Conservation (phyloP, 2,329 filamentous ascomycete genomes). For the Albifimbria verrucaria region DNA sequence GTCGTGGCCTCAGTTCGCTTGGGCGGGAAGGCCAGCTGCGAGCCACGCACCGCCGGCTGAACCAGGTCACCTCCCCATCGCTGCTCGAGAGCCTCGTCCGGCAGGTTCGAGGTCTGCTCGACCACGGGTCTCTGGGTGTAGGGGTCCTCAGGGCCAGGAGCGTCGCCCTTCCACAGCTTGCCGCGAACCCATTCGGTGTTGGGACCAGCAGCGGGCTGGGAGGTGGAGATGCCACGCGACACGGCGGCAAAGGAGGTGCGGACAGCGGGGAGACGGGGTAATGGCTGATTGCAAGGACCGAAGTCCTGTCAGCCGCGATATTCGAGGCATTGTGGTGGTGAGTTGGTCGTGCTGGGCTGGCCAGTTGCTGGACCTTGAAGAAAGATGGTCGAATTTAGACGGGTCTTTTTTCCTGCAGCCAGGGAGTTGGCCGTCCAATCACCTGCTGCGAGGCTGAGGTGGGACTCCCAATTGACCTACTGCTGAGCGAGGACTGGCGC, state of each 20-base stretch:
- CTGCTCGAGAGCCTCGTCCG: conserved; percentile 24
- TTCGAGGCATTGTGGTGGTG: conserved; percentile 34
- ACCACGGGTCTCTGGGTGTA: conserved; percentile 30
- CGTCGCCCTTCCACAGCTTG: conserved; percentile 37
- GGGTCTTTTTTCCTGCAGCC: not conserved
- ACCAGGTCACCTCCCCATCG: conserved; percentile 15
- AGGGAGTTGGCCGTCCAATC: conserved; percentile 17
- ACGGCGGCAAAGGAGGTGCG: conserved; percentile 24
- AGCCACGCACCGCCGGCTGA: conserved; percentile 13
- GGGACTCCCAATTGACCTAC: conserved; percentile 7
- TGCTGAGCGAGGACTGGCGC: no score
- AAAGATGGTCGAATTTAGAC: not conserved
- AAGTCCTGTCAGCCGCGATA: conserved; percentile 34
- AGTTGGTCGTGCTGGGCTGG: conserved; percentile 4
- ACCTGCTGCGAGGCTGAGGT: conserved; percentile 16
- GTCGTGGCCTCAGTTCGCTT: conserved; percentile 27
- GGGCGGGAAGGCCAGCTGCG: conserved; percentile 26
- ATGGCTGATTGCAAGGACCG: conserved; percentile 24
- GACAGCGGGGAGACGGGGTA: conserved; percentile 16
- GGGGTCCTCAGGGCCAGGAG: conserved; percentile 34
- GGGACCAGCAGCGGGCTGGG: conserved; percentile 24
- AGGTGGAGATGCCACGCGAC: conserved; percentile 32
- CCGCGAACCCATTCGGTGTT: conserved; percentile 35
- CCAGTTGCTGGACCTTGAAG: conserved; percentile 8
- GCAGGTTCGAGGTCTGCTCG: conserved; percentile 24